Percentiles rank a stretch among this genome's conserved stretches.
Evolutionary conservation across 331 rosid genomes (phyloP).

Genomic region (Acacia concinna): DNA sequence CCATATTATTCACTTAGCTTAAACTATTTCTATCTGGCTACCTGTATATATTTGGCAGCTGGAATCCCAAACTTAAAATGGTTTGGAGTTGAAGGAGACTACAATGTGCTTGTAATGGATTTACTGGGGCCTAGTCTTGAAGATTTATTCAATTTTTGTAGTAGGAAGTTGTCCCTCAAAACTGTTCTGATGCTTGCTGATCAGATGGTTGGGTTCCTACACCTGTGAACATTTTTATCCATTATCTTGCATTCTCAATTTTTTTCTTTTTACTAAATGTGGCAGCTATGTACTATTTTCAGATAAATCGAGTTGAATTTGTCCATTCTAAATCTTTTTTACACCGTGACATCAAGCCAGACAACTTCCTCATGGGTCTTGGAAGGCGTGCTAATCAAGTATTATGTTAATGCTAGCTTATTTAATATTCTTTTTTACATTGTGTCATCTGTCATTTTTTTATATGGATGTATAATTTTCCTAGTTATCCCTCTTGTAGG

Average conservation of each 20-base stretch:
- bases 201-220: slow-evolving; percentile 75
- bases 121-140: slow-evolving; percentile 98
- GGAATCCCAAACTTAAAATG: slow-evolving; percentile 90
- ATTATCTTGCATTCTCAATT: slow-evolving; percentile 5
- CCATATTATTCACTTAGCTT: slow-evolving; percentile 15
- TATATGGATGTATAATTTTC: slow-evolving; percentile 18
- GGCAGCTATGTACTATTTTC: slow-evolving; percentile 30
- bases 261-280: slow-evolving; percentile 8
- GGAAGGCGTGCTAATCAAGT: slow-evolving; percentile 99
- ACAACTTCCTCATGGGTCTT: slow-evolving; percentile 97
- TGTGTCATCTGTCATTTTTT: slow-evolving; percentile 23
- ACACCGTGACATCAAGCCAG: slow-evolving; percentile 98
- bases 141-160: slow-evolving; percentile 94
- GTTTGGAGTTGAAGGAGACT: slow-evolving; percentile 97
- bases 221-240: slow-evolving; percentile 1
- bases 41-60: slow-evolving; percentile 50
- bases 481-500: slow-evolving; percentile 47
- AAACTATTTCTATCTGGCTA: slow-evolving; percentile 22
- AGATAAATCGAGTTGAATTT: slow-evolving; percentile 96
- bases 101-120: slow-evolving; percentile 94
- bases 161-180: slow-evolving; percentile 91
- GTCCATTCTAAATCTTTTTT: slow-evolving; percentile 88
- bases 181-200: slow-evolving; percentile 97
- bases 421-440: not conserved
- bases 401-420: slow-evolving; percentile 6